A percentile compares a stretch with the other conserved stretches of the same genome.
These are phyloP conservation scores for Pisolithus sp. DNA, from an alignment of 768 basidiomycete species.

Conservation along the genomic window DNA sequence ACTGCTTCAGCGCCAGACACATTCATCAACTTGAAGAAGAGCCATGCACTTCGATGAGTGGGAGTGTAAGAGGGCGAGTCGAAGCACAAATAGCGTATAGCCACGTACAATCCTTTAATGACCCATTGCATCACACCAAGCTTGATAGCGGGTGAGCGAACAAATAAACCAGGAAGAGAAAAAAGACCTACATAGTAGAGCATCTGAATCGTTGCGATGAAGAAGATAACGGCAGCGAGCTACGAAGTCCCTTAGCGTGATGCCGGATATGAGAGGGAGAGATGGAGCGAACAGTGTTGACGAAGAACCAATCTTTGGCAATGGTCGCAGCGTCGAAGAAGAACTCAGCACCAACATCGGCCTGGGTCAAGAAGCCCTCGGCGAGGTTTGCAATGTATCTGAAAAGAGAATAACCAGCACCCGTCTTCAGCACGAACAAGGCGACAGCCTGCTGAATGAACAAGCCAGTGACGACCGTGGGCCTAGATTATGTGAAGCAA, in stretches of 20 bases:
- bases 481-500: slow-evolving; percentile 37
- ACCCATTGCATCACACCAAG: slow-evolving; percentile 93
- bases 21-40: slow-evolving; percentile 89
- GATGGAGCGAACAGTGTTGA: slow-evolving; percentile 52
- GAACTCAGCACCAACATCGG: slow-evolving; percentile 65
- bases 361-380: slow-evolving; percentile 69
- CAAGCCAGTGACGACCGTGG: slow-evolving; percentile 82
- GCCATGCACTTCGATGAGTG: slow-evolving; percentile 58
- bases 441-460: slow-evolving; percentile 83
- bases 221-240: slow-evolving; percentile 83
- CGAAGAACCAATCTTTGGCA: slow-evolving; percentile 76
- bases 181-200: slow-evolving; percentile 56
- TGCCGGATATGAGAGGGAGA: slow-evolving; percentile 1
- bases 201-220: slow-evolving; percentile 91
- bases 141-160: slow-evolving; percentile 15
- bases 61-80: neutral
- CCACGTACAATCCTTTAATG: slow-evolving; percentile 69
- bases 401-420: slow-evolving; percentile 80
- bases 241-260: slow-evolving; percentile 22
- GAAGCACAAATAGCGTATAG: neutral
- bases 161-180: neutral
- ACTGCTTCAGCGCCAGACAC: slow-evolving; percentile 94
- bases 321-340: slow-evolving; percentile 72
- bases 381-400: slow-evolving; percentile 76
- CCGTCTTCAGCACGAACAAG: slow-evolving; percentile 81